Evolutionary conservation across 352 stramenopile genomes (phyloP), one percentile per base, ranked within the genome.

Genomic region (Elongisporangium undulatum): DNA sequence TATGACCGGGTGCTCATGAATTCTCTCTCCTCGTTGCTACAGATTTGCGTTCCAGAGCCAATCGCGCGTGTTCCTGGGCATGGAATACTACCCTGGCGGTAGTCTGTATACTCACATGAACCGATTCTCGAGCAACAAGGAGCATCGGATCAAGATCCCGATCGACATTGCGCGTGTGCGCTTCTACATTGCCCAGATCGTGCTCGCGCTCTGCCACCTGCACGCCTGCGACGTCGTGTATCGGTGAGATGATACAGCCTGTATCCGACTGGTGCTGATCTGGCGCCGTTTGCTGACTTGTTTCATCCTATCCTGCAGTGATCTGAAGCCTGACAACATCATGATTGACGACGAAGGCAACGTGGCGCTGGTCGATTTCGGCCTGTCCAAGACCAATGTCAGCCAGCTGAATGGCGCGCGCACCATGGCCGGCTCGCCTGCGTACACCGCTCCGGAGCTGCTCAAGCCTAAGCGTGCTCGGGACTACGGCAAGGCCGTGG

Each of bases 311-410:
- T 6, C 48, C 12, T 29, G 9, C 19, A 79, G 83, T 55, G 95
- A 99, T 60, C 67, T 98, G 20, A 99, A 99, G 61, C 95, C 95
- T 2, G 93, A 98, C 64, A 98, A 98, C 69, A 90, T 98, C 52
- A 95, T 97, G 72, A 87, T 98, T 51, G 95, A 98, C 67, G 77
- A 92, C 9, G 87, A 95, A 38, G 94, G 92, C 50, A 97, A 98
- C 68, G 79, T 98, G 20, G 88, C 90, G n/a, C 68, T 98, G 10
- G 94, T 97, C 2, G 95, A 98, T 61, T 98, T 98, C 66, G 95
- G 95, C 5, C 67, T 98, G 2, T 93, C 83, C 29, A 98, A 98
- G 71, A 95, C 93, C 8, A 96, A 92, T 55, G 87, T 97, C 38
- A 85, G 84, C 48, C 83, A 89, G 57, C 79, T 95, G 59, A 89